Percentiles rank a stretch among this genome's conserved stretches.
These are phyloP conservation scores for Plantago major DNA, from an alignment of 257 asterid species.

Conservation along the genomic window DNA sequence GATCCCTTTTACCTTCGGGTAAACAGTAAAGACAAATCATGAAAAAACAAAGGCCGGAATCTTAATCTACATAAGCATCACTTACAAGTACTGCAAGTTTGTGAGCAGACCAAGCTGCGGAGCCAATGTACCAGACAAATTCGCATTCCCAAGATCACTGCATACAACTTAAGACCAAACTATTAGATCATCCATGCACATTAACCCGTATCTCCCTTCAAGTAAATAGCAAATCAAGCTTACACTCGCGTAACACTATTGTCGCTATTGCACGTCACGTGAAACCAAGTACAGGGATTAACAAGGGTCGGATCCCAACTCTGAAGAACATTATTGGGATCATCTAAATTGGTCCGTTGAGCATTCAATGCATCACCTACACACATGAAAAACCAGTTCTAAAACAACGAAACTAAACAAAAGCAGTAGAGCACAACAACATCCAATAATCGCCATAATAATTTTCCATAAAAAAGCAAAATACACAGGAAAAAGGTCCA, in stretches of 20 bases:
- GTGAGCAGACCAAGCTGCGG: constrained; percentile 86
- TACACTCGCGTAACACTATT: constrained; percentile 91
- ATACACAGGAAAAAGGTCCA: constrained; percentile 3
- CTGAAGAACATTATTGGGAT: constrained; percentile 89
- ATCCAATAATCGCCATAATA: background rate
- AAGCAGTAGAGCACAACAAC: background rate
- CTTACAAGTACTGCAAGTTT: constrained; percentile 88
- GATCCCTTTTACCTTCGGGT: too few relatives aligned
- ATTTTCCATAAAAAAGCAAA: background rate
- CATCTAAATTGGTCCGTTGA: constrained; percentile 64
- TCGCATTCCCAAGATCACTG: constrained; percentile 97
- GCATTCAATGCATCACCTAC: constrained; percentile 96
- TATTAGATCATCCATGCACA: constrained; percentile 6
- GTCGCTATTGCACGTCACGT: constrained; percentile 80
- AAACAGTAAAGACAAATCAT: background rate
- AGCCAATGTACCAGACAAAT: constrained; percentile 81
- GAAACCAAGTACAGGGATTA: constrained; percentile 98
- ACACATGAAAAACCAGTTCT: background rate
- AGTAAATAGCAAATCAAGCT: constrained; percentile 27
- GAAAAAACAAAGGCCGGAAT: constrained; percentile 6
- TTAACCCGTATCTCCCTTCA: background rate
- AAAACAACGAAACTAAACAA: constrained; percentile 6
- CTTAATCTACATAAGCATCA: constrained; percentile 14
- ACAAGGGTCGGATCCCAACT: constrained; percentile 98
- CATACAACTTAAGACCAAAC: constrained; percentile 18